A percentile compares a stretch with the other conserved stretches of the same genome.
Evolutionary conservation across 148 eudicot genomes (phyloP).

Genomic region (Mesembryanthemum crystallinum): DNA sequence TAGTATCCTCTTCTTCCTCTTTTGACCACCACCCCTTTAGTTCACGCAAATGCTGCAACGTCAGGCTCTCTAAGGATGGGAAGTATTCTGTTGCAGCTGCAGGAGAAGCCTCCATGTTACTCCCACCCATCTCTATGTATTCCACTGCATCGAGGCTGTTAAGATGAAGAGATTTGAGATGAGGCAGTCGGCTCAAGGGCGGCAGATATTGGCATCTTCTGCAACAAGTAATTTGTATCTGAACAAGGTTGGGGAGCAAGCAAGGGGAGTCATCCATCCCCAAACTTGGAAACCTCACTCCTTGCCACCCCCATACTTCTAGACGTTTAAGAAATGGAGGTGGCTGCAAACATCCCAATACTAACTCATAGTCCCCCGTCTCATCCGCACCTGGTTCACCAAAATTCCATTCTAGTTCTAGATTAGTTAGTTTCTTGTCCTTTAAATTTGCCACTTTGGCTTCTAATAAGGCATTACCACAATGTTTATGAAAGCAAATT

Average conservation of each 20-base stretch:
- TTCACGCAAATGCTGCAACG: background rate
- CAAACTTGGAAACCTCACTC: constrained; percentile 13
- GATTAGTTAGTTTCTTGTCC: constrained; percentile 7
- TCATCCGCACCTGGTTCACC: too few species aligned
- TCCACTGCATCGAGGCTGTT: background rate
- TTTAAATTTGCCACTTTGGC: constrained; percentile 2
- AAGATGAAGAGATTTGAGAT: constrained; percentile 11
- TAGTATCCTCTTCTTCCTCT: background rate
- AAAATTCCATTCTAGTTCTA: background rate
- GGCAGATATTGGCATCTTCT: constrained; percentile 16
- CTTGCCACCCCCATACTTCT: background rate
- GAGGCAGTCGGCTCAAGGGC: constrained; percentile 19
- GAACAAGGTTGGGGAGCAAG: constrained; percentile 7
- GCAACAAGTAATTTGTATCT: background rate
- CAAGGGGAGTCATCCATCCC: constrained; percentile 2
- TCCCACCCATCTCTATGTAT: constrained; percentile 1
- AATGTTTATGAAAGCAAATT: background rate
- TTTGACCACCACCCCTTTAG: constrained; percentile 18
- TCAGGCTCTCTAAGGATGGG: constrained; percentile 10
- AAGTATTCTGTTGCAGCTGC: constrained; percentile 7
- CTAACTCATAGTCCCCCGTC: background rate
- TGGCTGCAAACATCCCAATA: constrained; percentile 4
- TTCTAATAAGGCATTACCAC: background rate
- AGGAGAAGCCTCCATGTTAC: background rate
- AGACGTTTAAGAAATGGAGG: background rate